Base-by-base conservation (phyloP, 2,329 filamentous ascomycete genomes). In the Dichotomopilus funicola region DNA sequence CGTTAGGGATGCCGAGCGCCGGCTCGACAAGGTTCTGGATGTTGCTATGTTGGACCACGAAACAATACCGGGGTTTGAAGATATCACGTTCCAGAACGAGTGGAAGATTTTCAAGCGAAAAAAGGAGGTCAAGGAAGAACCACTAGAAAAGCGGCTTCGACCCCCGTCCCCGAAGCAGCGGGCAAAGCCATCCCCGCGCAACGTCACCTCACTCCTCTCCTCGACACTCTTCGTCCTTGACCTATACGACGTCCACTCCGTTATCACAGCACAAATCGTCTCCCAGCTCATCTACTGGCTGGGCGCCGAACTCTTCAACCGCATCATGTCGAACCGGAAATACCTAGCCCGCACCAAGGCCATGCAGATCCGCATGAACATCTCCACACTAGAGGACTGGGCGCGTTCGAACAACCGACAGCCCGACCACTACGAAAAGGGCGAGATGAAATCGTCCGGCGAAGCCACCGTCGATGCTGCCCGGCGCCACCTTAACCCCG, bases 321-420 rank as follows among this genome's bases (percentile, higher is more conserved):
- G 92, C 56, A 89, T 99, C 70, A 96, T 99, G 89, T 92, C 89
- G 35, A 96, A 95, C 66, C 84, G 90, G 61, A 91, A 92, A 69
- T 99, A 96, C 66, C 78, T 99, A 8, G 92, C 94, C 5, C 82
- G 94, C 52, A 99, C 94, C 13, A 99, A 99, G 71, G 94, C 94
- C 3, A 99, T 99, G 94, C 94, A 99, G 70, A 97, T 99, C 64
- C 89, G 94, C 62, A 97, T 99, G 91, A 99, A 99, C 68, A 85
- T 99, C 6, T 97, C 94, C 0, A 87, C 86, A 6, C 76, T 99
- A 19, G 94, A 99, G 70, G 94, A 99, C 67, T 99, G 94, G 94
- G 92, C 94, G 1, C 82, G 92, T 35, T 80, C 83, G 12, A 99
- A 99, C 72, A 97, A 96, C 68, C 83, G 94, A 34, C 87, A 95